A percentile compares a stretch with the other conserved stretches of the same genome.
Evolutionary conservation across 805 yeast genomes (phyloP).

Genomic region (Hanseniaspora jakobsenii): DNA sequence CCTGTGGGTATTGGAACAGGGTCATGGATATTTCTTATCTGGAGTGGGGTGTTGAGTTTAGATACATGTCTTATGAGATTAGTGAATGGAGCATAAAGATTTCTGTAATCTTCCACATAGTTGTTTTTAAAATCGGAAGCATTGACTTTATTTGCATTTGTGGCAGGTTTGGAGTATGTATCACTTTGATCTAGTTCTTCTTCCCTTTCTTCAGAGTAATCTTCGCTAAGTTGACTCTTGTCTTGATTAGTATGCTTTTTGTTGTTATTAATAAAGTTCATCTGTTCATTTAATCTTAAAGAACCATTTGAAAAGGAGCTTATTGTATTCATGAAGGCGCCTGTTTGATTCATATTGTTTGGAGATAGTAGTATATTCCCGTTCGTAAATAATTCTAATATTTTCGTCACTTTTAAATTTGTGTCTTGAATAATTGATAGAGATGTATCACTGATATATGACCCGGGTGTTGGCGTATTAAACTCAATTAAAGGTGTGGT

Average conservation of each 20-base stretch:
- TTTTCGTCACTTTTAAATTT: conserved; percentile 11
- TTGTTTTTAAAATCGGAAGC: background rate
- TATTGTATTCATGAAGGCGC: background rate
- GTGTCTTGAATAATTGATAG: conserved; percentile 8
- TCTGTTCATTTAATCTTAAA: background rate
- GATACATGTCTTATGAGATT: conserved; percentile 7
- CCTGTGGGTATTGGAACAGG: conserved; percentile 4
- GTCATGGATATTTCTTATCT: conserved; percentile 15
- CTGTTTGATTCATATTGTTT: background rate
- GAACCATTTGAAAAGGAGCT: background rate
- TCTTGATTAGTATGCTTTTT: too few species aligned
- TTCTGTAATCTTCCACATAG: conserved; percentile 4
- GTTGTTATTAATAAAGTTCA: background rate
- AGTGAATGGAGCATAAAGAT: conserved; percentile 14
- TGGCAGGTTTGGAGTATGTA: too few species aligned
- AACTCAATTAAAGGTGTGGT: conserved; percentile 2
- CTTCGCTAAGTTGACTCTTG: background rate
- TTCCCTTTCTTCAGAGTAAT: background rate
- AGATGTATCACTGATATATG: background rate
- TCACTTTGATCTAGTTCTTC: background rate
- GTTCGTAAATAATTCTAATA: conserved; percentile 1
- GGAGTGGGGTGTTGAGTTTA: conserved; percentile 13
- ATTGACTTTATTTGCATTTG: background rate
- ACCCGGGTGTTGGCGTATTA: background rate
- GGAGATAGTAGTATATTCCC: background rate